phyloP scores from a whole-genome alignment of 2,329 filamentous ascomycete genomes.

The Sporothrix protearum region DNA sequence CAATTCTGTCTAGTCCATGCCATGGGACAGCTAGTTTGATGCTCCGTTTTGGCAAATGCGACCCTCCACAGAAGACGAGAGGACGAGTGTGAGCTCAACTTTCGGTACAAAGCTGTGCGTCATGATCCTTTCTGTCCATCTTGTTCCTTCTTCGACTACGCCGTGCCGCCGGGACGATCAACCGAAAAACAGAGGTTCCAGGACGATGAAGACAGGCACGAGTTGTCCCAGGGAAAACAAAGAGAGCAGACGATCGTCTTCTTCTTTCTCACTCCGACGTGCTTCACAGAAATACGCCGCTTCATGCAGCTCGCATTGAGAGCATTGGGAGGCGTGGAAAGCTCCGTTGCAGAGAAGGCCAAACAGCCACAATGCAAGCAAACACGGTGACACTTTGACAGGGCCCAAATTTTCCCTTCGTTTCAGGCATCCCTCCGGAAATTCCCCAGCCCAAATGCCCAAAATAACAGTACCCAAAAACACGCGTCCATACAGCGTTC shows the following conservation, averaged over 20 bases:
- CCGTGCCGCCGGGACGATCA: neutral
- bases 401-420: neutral
- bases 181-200: neutral
- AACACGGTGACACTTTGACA: too few species aligned
- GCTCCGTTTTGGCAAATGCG: slow-evolving; percentile 13
- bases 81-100: neutral
- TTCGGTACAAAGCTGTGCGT: neutral
- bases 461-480: neutral
- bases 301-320: slow-evolving; percentile 1
- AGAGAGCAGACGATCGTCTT: neutral
- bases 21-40: slow-evolving; percentile 10
- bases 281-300: neutral
- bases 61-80: neutral
- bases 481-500: neutral
- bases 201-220: neutral
- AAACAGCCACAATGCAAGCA: slow-evolving; percentile 1
- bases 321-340: neutral
- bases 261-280: neutral
- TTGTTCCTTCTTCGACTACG: neutral
- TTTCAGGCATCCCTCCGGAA: slow-evolving; percentile 14
- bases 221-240: neutral
- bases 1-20: neutral
- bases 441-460: slow-evolving; percentile 12
- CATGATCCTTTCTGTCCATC: neutral
- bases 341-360: neutral